phyloP scores from a whole-genome alignment of 2,329 filamentous ascomycete genomes.

The Aspergillus fructus region DNA sequence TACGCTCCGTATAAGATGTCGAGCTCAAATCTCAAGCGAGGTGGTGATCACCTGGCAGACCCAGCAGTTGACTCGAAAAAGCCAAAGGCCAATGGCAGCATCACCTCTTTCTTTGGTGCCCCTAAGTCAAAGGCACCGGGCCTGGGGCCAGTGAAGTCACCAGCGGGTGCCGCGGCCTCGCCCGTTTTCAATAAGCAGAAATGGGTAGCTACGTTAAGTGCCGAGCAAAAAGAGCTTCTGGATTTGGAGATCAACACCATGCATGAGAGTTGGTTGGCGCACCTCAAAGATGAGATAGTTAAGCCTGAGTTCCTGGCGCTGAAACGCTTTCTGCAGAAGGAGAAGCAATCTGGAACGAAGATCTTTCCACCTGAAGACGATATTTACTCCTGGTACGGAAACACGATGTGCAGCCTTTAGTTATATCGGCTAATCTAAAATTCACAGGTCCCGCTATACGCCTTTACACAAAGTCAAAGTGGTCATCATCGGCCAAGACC shows the following conservation, averaged over 20 bases:
- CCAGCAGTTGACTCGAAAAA: conserved; percentile 62
- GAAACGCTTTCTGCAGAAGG: conserved; percentile 81
- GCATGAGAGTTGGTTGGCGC: conserved; percentile 85
- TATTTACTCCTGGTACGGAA: conserved; percentile 84
- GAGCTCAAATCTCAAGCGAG: conserved; percentile 61
- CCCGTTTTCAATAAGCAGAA: conserved; percentile 80
- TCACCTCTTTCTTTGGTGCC: conserved; percentile 83
- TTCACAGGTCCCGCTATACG: conserved; percentile 83
- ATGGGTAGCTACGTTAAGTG: conserved; percentile 77
- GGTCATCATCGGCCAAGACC: conserved; percentile 93
- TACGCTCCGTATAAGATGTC: conserved; percentile 22
- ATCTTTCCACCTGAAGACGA: conserved; percentile 86
- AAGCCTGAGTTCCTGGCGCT: conserved; percentile 79
- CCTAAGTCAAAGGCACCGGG: conserved; percentile 53
- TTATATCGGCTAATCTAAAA: not conserved
- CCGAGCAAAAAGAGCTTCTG: conserved; percentile 79
- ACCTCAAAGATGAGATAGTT: conserved; percentile 81
- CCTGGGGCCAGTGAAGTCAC: conserved; percentile 23
- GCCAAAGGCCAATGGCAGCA: conserved; percentile 70
- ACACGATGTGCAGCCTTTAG: not conserved
- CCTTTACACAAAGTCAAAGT: conserved; percentile 85
- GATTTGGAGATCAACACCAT: conserved; percentile 89
- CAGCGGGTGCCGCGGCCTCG: conserved; percentile 14
- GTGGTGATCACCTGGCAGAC: conserved; percentile 51
- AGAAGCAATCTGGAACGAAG: conserved; percentile 70